Percentiles rank a stretch among this genome's conserved stretches.
Conservation (phyloP, 192 early-diverging fungal species). For the Chytriomyces confervae region DNA sequence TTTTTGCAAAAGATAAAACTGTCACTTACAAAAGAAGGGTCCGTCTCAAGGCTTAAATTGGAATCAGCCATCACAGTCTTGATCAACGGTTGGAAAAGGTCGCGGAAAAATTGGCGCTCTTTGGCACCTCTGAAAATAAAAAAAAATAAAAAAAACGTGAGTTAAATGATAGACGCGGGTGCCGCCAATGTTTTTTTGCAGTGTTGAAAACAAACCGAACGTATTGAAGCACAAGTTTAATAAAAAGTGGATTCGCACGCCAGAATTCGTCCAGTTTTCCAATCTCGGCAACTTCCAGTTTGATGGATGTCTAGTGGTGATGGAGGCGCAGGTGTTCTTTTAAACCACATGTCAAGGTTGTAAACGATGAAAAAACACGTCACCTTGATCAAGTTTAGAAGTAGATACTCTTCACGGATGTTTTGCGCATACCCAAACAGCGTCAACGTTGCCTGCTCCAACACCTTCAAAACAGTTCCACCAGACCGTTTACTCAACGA, state of each 20-base stretch:
- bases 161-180: background rate
- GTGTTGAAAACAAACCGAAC: slow-evolving; percentile 64
- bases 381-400: slow-evolving; percentile 92
- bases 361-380: background rate
- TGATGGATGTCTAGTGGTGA: slow-evolving; percentile 60
- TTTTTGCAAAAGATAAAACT: background rate
- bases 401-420: slow-evolving; percentile 91
- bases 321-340: background rate
- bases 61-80: slow-evolving; percentile 77
- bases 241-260: slow-evolving; percentile 94
- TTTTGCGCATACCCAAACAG: slow-evolving; percentile 98
- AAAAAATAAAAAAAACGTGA: slow-evolving; percentile 25
- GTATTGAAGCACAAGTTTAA: slow-evolving; percentile 95
- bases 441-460: slow-evolving; percentile 89
- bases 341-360: slow-evolving; percentile 3
- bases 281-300: slow-evolving; percentile 87
- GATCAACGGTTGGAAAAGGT: slow-evolving; percentile 83
- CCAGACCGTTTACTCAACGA: slow-evolving; percentile 80
- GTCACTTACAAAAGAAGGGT: slow-evolving; percentile 60
- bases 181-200: background rate
- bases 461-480: slow-evolving; percentile 74
- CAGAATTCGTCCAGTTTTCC: slow-evolving; percentile 87
- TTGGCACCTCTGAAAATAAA: slow-evolving; percentile 78
- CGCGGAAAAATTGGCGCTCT: slow-evolving; percentile 88
- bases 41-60: slow-evolving; percentile 86